These are phyloP conservation scores for Aspergillus indologenus DNA, from an alignment of 495 filamentous ascomycete species.

Conservation along the genomic window DNA sequence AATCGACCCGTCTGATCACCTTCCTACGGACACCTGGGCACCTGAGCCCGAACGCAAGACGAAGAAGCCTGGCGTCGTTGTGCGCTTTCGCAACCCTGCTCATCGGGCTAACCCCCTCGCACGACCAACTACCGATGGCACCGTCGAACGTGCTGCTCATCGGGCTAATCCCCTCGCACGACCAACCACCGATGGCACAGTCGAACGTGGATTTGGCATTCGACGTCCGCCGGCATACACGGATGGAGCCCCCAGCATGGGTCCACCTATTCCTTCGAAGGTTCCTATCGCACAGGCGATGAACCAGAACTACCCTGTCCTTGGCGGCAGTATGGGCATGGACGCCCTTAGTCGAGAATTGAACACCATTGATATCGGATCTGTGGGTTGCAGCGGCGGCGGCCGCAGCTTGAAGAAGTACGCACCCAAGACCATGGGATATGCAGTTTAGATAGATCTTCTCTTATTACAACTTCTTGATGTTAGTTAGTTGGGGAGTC, in stretches of 20 bases:
- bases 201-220: background rate
- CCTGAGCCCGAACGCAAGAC: conserved; percentile 85
- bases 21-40: conserved; percentile 87
- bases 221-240: background rate
- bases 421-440: conserved; percentile 18
- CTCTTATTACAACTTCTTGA: too few relatives aligned
- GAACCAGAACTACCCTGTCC: conserved; percentile 26
- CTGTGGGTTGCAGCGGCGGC: conserved; percentile 28
- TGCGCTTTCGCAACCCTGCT: conserved; percentile 50
- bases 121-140: background rate
- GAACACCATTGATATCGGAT: conserved; percentile 77
- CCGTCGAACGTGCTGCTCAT: background rate
- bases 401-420: conserved; percentile 5
- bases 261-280: conserved; percentile 73
- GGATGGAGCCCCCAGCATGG: conserved; percentile 8
- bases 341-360: conserved; percentile 75
- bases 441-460: conserved; percentile 26
- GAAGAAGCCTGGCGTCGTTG: conserved; percentile 53
- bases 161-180: conserved; percentile 3
- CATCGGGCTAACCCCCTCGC: conserved; percentile 9
- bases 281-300: conserved; percentile 54
- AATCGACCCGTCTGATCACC: conserved; percentile 89
- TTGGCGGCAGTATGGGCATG: conserved; percentile 45
- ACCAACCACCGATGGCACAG: background rate
- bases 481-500: too few relatives aligned